These are phyloP conservation scores for Chernovozyma sophiae-reginae DNA, from an alignment of 1,139 yeast genomes.

Conservation along the genomic window DNA sequence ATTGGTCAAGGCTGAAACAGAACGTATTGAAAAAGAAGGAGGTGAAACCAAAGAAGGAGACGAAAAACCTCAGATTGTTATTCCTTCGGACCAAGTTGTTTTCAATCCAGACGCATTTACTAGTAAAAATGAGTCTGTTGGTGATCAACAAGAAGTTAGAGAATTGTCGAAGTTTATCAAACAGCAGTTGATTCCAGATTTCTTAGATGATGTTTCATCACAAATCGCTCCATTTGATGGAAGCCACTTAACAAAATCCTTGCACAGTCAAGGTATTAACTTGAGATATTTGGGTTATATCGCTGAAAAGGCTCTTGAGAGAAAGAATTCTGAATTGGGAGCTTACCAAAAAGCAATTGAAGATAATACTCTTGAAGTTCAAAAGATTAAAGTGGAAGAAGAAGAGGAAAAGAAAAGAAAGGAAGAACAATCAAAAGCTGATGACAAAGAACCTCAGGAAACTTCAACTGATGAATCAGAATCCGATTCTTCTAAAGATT, in stretches of 20 bases:
- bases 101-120: slow-evolving; percentile 80
- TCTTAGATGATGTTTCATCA: slow-evolving; percentile 53
- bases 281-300: slow-evolving; percentile 79
- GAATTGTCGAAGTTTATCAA: slow-evolving; percentile 64
- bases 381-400: slow-evolving; percentile 20
- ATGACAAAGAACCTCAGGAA: slow-evolving; percentile 20
- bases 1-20: slow-evolving; percentile 48
- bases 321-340: slow-evolving; percentile 20
- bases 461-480: slow-evolving; percentile 4
- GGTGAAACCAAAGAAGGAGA: slow-evolving; percentile 26
- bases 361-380: slow-evolving; percentile 22
- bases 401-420: slow-evolving; percentile 31
- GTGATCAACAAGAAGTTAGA: slow-evolving; percentile 58
- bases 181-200: slow-evolving; percentile 57
- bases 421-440: slow-evolving; percentile 14
- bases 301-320: slow-evolving; percentile 31
- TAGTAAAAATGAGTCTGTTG: slow-evolving; percentile 34
- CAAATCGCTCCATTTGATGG: slow-evolving; percentile 79
- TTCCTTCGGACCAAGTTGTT: slow-evolving; percentile 54
- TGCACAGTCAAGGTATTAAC: slow-evolving; percentile 85
- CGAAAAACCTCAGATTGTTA: slow-evolving; percentile 47
- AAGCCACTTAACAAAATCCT: slow-evolving; percentile 55
- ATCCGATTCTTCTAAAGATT: slow-evolving; percentile 24
- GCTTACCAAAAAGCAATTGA: slow-evolving; percentile 17
- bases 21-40: slow-evolving; percentile 44